A percentile compares a stretch with the other conserved stretches of the same genome.
phyloP scores from a whole-genome alignment of 306 rosid species.

The Vigna trinervia region DNA sequence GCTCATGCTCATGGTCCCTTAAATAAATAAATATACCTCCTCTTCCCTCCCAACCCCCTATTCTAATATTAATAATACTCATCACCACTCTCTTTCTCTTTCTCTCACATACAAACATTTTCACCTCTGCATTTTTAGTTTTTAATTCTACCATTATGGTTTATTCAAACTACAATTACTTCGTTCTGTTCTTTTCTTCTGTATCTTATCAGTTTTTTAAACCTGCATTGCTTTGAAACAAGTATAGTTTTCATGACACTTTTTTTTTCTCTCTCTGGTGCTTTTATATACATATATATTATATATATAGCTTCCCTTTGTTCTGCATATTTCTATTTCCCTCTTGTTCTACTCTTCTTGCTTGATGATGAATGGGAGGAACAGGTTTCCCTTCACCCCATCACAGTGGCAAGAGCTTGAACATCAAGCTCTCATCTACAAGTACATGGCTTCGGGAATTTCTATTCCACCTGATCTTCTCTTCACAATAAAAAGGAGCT shows the following conservation, averaged over 20 bases:
- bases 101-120: not conserved
- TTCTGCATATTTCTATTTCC: not conserved
- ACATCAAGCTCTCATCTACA: constrained; percentile 89
- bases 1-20: constrained; percentile 54
- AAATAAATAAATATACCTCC: constrained; percentile 87
- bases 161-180: too few relatives aligned
- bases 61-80: constrained; percentile 1
- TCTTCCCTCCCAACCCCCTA: constrained; percentile 39
- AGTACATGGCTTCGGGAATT: constrained; percentile 93
- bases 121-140: too few relatives aligned
- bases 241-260: too few relatives aligned
- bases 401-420: constrained; percentile 98
- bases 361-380: constrained; percentile 56
- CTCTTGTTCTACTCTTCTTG: not conserved
- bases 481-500: constrained; percentile 64
- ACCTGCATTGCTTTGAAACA: too few relatives aligned
- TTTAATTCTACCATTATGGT: too few relatives aligned
- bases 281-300: not conserved
- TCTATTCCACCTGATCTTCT: constrained; percentile 93
- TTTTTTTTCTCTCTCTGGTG: not conserved
- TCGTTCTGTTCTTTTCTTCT: too few relatives aligned
- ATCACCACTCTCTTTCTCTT: constrained; percentile 1
- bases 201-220: too few relatives aligned
- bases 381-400: constrained; percentile 73
- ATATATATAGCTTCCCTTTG: not conserved